Base-by-base conservation (phyloP, 371 early-diverging fungal species). In the Rhizopus sp. region DNA sequence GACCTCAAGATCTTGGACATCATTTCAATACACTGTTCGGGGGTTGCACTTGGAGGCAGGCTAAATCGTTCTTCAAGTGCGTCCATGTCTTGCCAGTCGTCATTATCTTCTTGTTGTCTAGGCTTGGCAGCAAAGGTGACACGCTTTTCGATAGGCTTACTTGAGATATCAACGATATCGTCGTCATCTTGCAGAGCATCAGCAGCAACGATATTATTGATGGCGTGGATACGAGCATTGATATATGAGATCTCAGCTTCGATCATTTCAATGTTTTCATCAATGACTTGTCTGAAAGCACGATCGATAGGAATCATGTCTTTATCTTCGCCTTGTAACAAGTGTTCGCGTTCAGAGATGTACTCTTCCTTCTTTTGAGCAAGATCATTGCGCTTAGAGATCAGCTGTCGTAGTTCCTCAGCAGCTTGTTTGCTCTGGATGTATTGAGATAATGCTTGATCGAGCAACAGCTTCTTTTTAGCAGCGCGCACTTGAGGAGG, bases 241-340 rank as follows among this genome's bases (percentile, higher is more conserved):
- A 90, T 62, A 55, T 85, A 90, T 3, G 84, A 72, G 33, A 94
- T 82, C 63, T 94, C 95, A 12, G 92, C 85, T 38, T 88, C 90
- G 33, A 94, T 85, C 32, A 86, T 82, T 50, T 87, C 87, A n/a
- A 94, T 73, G 7, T 91, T 88, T 40, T 93, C 93, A 53, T 92
- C 90, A 88, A 91, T 88, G 62, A 88, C 87, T 15, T 80, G 70
- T 32, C 80, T 70, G 2, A 84, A 73, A 33, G 85, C 82, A 57
- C 70, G 71, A 10, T 77, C 73, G 39, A 79, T 59, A 17, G 73
- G 45, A 6, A 71, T 60, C 1, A 72, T 72, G 16, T 64, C 68
- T 62, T 57, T 62, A 8, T 62, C 59, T 42, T 66, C 77, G 16
- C 81, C 81, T n/a, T 63, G 60, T 16, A 88, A 73, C 5, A 87